Evolutionary conservation across 768 basidiomycete genomes (phyloP), one percentile per base, ranked within the genome.

Genomic region (Mycena belliarum): DNA sequence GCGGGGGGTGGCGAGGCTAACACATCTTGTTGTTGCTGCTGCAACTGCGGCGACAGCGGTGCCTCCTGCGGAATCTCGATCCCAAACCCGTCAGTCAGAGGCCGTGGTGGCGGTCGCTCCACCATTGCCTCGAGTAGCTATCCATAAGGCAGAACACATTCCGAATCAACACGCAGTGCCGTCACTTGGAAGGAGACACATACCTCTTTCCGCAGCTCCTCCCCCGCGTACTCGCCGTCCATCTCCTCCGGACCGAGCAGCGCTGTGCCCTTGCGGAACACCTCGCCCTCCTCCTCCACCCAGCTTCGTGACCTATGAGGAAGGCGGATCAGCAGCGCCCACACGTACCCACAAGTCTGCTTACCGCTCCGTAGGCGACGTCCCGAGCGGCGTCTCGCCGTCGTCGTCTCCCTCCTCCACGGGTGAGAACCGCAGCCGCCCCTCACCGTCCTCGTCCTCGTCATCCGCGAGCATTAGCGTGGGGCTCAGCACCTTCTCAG

Each of bases 251-350:
- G 85, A 1, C 87, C 87, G 10, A 93, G 76, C 20, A 98, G 76
- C 4, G 87, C 88, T 11, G 82, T 85, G 0, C 95, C 94, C 68
- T 96, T 95, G 40, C 95, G 79, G 76, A 98, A 98, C 38, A 98
- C 89, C 73, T 98, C 96, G 0, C 94, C 94, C 70, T 99, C 97
- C 69, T 98, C 97, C 53, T 86, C 91, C 0, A 95, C 89, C 88
- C 91, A 92, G 49, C 80, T 85, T 62, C 85, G 79, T 24, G 89
- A 90, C 46, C 91, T 89, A 50, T 12, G 60, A 38, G 42, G 18
- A 11, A n/a, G 12, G 38, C 24, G 16, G 18, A 58, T 49, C 26
- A 63, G 28, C 56, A 20, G 43, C 26, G 26, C 59, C 25, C 24
- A 43, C 7, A 21, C 26, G 29, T 12, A 12, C 43, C 37, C 12